These are phyloP conservation scores for Fusarium sp. DNA, from an alignment of 2,329 filamentous ascomycete genomes.

Conservation along the genomic window DNA sequence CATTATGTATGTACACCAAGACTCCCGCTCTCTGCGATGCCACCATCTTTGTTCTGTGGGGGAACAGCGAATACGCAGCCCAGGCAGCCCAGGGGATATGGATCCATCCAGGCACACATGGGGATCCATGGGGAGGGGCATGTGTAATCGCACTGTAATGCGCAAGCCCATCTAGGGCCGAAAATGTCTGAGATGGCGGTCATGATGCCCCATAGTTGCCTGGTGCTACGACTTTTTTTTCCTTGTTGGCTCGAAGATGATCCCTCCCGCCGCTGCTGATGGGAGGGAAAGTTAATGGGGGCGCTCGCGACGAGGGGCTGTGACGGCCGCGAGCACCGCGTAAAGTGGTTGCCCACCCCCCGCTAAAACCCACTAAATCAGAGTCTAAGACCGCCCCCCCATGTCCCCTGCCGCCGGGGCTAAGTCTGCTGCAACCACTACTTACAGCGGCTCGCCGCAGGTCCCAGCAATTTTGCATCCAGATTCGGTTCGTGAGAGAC, in stretches of 20 bases:
- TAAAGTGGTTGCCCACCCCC: constrained; percentile 44
- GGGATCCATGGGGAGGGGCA: background rate
- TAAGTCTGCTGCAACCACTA: constrained; percentile 32
- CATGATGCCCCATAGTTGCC: constrained; percentile 48
- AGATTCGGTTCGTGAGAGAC: constrained; percentile 7
- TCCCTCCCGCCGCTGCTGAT: constrained; percentile 27
- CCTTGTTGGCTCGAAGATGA: constrained; percentile 37
- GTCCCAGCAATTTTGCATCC: constrained; percentile 22
- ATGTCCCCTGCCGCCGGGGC: constrained; percentile 32
- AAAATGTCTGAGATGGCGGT: constrained; percentile 36
- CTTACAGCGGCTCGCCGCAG: constrained; percentile 35
- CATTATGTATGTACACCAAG: constrained; percentile 17
- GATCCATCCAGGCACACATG: constrained; percentile 26
- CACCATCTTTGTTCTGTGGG: constrained; percentile 26
- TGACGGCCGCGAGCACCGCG: constrained; percentile 33
- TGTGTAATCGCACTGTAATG: constrained; percentile 12
- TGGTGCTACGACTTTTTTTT: constrained; percentile 41
- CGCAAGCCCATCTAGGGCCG: constrained; percentile 10
- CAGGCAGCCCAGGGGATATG: constrained; percentile 23
- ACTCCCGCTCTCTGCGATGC: constrained; percentile 18
- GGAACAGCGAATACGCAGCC: constrained; percentile 31
- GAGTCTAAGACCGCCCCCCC: constrained; percentile 32
- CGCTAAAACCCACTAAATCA: constrained; percentile 41
- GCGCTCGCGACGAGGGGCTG: constrained; percentile 45
- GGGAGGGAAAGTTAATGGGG: constrained; percentile 37